These are phyloP conservation scores for Aristolochia fimbriata DNA, from an alignment of 164 flowering plant species.

Conservation along the genomic window DNA sequence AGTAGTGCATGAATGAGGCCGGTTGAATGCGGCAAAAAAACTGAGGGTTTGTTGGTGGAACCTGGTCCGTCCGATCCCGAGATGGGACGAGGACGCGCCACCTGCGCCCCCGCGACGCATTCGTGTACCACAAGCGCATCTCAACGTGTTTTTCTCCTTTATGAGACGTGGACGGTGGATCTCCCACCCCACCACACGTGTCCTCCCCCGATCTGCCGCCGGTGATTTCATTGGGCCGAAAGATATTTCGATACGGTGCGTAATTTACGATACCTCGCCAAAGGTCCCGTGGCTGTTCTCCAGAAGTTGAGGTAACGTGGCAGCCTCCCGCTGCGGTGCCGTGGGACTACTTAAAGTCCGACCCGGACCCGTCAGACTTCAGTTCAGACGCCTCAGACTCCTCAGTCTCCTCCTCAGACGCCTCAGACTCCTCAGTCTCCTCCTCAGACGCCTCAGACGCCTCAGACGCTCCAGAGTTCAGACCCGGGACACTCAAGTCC, in stretches of 20 bases:
- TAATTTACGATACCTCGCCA: neutral
- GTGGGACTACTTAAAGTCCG: too few relatives aligned
- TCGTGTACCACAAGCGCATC: neutral
- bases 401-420: too few relatives aligned
- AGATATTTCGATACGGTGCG: neutral
- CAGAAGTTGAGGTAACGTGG: constrained; percentile 1
- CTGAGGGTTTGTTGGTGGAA: neutral
- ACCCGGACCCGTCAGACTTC: too few relatives aligned
- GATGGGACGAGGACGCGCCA: neutral
- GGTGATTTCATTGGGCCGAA: neutral
- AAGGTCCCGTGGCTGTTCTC: neutral
- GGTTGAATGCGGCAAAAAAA: neutral
- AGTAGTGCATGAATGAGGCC: neutral
- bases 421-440: too few relatives aligned
- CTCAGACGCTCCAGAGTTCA: too few relatives aligned
- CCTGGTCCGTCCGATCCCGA: constrained; percentile 2
- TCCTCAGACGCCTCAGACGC: too few relatives aligned
- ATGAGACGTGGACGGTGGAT: constrained; percentile 8
- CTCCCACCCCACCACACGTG: neutral
- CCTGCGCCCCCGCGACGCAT: neutral
- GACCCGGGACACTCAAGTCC: too few relatives aligned
- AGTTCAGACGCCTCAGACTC: too few relatives aligned
- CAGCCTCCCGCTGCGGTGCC: neutral
- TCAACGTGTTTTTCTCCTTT: neutral
- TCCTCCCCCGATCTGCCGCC: neutral